phyloP scores from a whole-genome alignment of 257 asterid species.

The Solanum medicagineum region DNA sequence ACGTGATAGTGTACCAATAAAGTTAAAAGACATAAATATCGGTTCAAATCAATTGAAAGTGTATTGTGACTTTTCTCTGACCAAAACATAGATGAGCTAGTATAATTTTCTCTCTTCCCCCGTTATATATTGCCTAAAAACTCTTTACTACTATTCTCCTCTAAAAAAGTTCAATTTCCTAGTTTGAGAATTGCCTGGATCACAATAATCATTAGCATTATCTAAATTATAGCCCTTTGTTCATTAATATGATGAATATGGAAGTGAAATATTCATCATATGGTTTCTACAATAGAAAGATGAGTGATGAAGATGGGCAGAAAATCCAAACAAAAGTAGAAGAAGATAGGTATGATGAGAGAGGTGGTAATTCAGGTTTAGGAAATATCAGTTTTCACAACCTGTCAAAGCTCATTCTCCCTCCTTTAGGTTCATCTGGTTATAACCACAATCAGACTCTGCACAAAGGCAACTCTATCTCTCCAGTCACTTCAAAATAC shows the following conservation, averaged over 20 bases:
- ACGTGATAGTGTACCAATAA: too few relatives aligned
- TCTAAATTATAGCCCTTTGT: not conserved
- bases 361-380: not conserved
- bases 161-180: not conserved
- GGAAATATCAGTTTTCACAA: not conserved
- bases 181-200: not conserved
- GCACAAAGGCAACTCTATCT: slow-evolving; percentile 23
- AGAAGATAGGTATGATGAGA: not conserved
- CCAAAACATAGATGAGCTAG: not conserved
- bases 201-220: not conserved
- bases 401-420: slow-evolving; percentile 55
- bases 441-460: not conserved
- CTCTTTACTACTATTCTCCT: not conserved
- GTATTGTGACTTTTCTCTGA: too few relatives aligned
- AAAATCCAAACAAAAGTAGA: not conserved
- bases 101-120: not conserved
- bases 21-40: too few relatives aligned
- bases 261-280: not conserved
- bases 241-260: not conserved
- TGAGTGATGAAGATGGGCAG: not conserved
- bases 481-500: slow-evolving; percentile 68
- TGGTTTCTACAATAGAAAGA: not conserved
- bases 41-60: too few relatives aligned
- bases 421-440: slow-evolving; percentile 67
- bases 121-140: not conserved